Base-by-base conservation (phyloP, 1,139 yeast genomes). In the Hansenula lynferdii region DNA sequence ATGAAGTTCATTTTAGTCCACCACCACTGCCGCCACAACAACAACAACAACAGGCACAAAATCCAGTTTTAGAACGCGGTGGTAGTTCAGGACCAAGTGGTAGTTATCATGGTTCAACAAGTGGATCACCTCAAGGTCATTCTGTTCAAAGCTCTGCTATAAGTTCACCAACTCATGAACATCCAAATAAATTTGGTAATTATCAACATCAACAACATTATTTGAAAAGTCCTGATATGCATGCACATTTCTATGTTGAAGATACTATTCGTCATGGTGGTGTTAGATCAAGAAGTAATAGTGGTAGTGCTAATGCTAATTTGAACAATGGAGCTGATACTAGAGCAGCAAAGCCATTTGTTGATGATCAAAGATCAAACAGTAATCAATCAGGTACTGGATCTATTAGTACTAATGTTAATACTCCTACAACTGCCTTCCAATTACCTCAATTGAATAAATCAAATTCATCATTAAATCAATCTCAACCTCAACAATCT, bases 171-270 rank as follows among this genome's bases (percentile, higher is more conserved):
- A 17, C 17, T 23, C n/a, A 23, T 22, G 18, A 40, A 45, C 49
- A 35, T 36, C 40, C 22, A 34, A 37, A 16, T 23, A 23, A 20
- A 6, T 24, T 6, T 27, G 26, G 25, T 26, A 34, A 28, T 31
- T 36, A 11, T 17, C 28, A 17, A 16, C 37, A 36, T 16, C 35
- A 34, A 25, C 39, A 34, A 28, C 42, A 42, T 70, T 48, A 42
- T 70, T 48, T 76, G 75, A 54, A 65, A 72, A 17, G 77, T 77
- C 18, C 76, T 77, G 31, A 53, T 31, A 85, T 81, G 41, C 95
- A 85, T 60, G 92, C 95, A 1, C 95, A 85, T 61, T 85, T 86
- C 56, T 75, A 72, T 48, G 81, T 81, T 9, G 86, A 82, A 48
- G 95, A 85, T 44, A 71, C 84, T 2, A 58, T 80, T 19, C 81